Evolutionary conservation across 306 rosid species (phyloP), one percentile per base, ranked within the genome.

Genomic region (Mucuna pruriens): DNA sequence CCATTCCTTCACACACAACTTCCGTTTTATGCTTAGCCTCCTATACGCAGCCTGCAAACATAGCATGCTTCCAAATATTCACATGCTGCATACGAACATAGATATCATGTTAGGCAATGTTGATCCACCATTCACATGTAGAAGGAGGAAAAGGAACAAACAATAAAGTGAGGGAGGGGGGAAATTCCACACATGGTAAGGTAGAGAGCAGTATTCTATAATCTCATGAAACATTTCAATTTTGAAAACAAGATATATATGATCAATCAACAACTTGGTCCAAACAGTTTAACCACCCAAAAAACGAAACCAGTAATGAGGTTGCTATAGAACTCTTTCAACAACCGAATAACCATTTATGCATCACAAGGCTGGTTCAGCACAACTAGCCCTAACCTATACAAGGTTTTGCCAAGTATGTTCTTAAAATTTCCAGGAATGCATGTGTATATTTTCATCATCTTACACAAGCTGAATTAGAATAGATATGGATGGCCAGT

Each of bases 31-130:
- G 60, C 34, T 22, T 75, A 44, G 49, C 71, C 54, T 66, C 71
- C 81, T 45, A 57, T 33, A 49, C 42, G 77, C 67, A 48, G 16
- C 61, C 55, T 82, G 34, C 72, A 82, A 57, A 71, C 74, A 45
- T 46, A 17, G 39, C 62, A 57, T 60, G 55, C 73, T 72, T 60
- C 52, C 72, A 34, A 67, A 75, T 58, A 52, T 68, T 82, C 23
- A 19, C 74, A 16, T 70, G 60, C 31, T 68, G 67, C 48, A n/a
- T n/a, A n/a, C n/a, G n/a, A n/a, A n/a, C n/a, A n/a, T n/a, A n/a
- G n/a, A n/a, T n/a, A n/a, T n/a, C n/a, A 48, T 48, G 75, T 71
- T 29, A 57, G 67, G 34, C 23, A 71, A 16, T 62, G 25, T 26
- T 51, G 48, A 62, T 40, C 51, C 22, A 39, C 45, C 55, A 8